A percentile compares a stretch with the other conserved stretches of the same genome.
phyloP scores from a whole-genome alignment of 768 basidiomycete species.

The Filobasidium wieringae region DNA sequence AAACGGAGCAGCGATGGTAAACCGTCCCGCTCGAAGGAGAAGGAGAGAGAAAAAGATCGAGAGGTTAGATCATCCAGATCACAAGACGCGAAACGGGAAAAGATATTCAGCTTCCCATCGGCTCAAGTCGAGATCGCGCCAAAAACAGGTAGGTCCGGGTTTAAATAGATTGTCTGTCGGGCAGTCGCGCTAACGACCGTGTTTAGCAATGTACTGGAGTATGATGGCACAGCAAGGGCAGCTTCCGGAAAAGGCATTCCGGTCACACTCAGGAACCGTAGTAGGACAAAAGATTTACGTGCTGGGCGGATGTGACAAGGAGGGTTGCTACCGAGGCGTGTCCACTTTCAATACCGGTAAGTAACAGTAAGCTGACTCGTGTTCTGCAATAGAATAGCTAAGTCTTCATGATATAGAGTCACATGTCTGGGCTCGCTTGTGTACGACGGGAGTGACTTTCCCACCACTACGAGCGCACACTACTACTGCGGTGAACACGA shows the following conservation, averaged over 20 bases:
- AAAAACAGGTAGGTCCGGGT: neutral
- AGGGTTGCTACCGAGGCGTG: conserved; percentile 59
- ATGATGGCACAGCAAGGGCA: conserved; percentile 23
- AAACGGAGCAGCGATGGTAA: neutral
- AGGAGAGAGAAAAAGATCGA: neutral
- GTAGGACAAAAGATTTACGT: conserved; percentile 75
- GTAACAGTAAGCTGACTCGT: conserved; percentile 5
- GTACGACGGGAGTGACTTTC: conserved; percentile 63
- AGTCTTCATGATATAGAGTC: conserved; percentile 53
- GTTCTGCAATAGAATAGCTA: neutral
- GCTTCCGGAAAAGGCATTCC: conserved; percentile 41
- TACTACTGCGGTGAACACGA: conserved; percentile 59
- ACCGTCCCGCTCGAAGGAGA: neutral
- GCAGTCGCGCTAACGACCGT: neutral
- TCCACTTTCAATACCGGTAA: conserved; percentile 75
- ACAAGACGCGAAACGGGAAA: neutral
- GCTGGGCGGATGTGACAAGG: conserved; percentile 79
- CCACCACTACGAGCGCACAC: conserved; percentile 80
- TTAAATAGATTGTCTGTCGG: neutral
- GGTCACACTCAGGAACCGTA: conserved; percentile 72
- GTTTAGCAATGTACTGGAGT: conserved; percentile 29
- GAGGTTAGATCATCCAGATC: neutral
- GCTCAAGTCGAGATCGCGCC: neutral
- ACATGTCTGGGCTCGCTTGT: conserved; percentile 75
- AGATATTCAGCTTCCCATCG: neutral